Evolutionary conservation across 2,329 filamentous ascomycete species (phyloP).

Genomic region (Chaetomium sp.): DNA sequence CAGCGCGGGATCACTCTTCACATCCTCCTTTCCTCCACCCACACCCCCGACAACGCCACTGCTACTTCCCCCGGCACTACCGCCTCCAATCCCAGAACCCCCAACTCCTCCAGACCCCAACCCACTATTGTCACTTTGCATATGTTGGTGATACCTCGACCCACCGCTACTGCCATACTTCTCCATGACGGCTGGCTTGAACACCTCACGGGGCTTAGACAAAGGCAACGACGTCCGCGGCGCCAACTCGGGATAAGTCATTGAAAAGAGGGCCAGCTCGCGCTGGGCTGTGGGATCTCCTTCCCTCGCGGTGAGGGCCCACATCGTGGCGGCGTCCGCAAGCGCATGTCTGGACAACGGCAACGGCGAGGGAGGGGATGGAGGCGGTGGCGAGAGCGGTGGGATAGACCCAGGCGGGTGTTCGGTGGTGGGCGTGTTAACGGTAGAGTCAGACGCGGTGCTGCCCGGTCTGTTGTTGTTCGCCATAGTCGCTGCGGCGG

Average conservation of each 20-base stretch:
- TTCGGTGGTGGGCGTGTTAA: neutral
- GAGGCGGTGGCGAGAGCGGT: conserved; percentile 22
- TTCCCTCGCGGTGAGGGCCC: conserved; percentile 89
- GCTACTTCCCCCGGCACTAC: conserved; percentile 17
- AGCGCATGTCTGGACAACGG: conserved; percentile 58
- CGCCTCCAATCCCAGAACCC: conserved; percentile 16
- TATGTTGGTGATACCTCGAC: conserved; percentile 10
- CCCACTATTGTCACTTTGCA: neutral
- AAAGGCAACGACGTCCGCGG: conserved; percentile 75
- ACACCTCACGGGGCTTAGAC: conserved; percentile 78
- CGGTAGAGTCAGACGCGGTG: conserved; percentile 13
- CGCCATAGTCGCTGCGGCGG: neutral
- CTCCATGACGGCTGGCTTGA: conserved; percentile 81
- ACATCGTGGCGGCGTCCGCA: conserved; percentile 79
- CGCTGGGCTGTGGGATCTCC: conserved; percentile 83
- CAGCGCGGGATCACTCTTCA: conserved; percentile 71
- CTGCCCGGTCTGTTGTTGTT: conserved; percentile 10
- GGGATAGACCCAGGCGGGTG: neutral
- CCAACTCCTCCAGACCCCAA: conserved; percentile 15
- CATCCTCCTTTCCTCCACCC: conserved; percentile 37
- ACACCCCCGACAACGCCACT: conserved; percentile 24
- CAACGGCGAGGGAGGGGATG: conserved; percentile 37
- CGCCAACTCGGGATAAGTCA: conserved; percentile 83
- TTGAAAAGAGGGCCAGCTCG: conserved; percentile 87
- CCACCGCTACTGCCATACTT: conserved; percentile 45